A percentile compares a stretch with the other conserved stretches of the same genome.
phyloP scores from a whole-genome alignment of 2,329 filamentous ascomycete genomes.

The Nemania serpens region DNA sequence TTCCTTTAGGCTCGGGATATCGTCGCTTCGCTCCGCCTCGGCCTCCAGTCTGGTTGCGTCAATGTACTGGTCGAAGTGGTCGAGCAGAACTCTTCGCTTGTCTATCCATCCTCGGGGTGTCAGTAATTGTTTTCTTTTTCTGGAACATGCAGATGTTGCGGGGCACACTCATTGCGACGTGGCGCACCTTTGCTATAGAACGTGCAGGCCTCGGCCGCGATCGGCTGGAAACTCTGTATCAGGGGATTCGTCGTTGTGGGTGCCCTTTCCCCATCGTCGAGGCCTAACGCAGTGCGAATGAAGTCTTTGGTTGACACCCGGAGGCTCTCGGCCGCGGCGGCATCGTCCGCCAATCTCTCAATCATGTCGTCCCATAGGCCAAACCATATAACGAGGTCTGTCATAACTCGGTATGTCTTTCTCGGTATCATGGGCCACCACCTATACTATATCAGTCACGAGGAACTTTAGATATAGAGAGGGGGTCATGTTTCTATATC shows the following conservation, averaged over 20 bases:
- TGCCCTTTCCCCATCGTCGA: conserved; percentile 4
- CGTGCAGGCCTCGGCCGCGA: conserved; percentile 27
- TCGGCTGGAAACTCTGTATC: conserved; percentile 28
- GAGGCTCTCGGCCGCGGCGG: conserved; percentile 27
- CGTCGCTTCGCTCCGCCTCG: conserved; percentile 30
- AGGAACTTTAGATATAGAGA: background rate
- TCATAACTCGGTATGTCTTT: conserved; percentile 30
- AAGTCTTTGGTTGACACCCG: conserved; percentile 33
- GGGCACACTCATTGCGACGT: background rate
- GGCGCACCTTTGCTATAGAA: conserved; percentile 33
- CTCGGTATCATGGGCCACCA: conserved; percentile 35
- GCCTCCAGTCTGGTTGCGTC: conserved; percentile 36
- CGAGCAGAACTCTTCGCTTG: conserved; percentile 28
- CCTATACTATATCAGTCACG: conserved; percentile 17
- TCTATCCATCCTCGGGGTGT: conserved; percentile 20
- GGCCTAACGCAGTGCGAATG: conserved; percentile 25
- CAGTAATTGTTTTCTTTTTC: background rate
- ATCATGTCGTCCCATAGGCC: conserved; percentile 36
- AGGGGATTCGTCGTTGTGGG: conserved; percentile 24
- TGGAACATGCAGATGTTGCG: background rate
- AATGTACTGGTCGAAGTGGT: conserved; percentile 36
- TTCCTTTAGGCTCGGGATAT: conserved; percentile 30
- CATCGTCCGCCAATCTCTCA: conserved; percentile 28
- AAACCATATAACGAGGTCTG: conserved; percentile 37
- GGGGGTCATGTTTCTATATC: background rate